Evolutionary conservation across 2,329 filamentous ascomycete species (phyloP).

Genomic region (Phyllosticta citrichinensis): DNA sequence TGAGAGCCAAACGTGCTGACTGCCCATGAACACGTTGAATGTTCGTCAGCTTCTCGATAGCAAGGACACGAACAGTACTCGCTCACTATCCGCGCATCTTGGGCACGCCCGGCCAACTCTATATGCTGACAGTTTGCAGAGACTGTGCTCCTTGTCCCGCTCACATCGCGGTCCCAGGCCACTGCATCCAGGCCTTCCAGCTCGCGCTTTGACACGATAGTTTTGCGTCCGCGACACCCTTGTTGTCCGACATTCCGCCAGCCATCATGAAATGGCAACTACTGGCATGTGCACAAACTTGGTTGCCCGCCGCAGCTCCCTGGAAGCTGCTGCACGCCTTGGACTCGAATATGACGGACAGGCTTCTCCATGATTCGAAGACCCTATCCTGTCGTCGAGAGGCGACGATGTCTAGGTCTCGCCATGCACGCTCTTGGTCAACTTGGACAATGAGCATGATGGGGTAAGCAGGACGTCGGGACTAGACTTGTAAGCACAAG

Average conservation of each 20-base stretch:
- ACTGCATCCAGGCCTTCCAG: background rate
- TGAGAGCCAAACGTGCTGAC: background rate
- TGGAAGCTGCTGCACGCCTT: background rate
- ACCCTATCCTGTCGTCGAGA: background rate
- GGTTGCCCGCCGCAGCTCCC: background rate
- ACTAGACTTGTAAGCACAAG: background rate
- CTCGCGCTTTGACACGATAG: background rate
- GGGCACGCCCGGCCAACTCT: background rate
- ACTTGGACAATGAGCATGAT: background rate
- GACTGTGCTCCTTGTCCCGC: background rate
- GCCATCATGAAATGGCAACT: background rate
- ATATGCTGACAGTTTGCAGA: background rate
- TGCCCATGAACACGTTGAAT: no score
- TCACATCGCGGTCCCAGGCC: background rate
- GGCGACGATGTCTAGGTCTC: background rate
- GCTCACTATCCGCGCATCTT: background rate
- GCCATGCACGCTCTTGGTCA: background rate
- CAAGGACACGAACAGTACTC: background rate
- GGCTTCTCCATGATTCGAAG: background rate
- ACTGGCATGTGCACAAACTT: background rate
- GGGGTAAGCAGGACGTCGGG: background rate
- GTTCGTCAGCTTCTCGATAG: background rate
- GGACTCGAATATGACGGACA: background rate
- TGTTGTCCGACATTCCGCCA: background rate
- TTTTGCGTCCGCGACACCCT: background rate